Conservation (phyloP, 2,329 filamentous ascomycete genomes). For the Arthrobotrys entomopaga region DNA sequence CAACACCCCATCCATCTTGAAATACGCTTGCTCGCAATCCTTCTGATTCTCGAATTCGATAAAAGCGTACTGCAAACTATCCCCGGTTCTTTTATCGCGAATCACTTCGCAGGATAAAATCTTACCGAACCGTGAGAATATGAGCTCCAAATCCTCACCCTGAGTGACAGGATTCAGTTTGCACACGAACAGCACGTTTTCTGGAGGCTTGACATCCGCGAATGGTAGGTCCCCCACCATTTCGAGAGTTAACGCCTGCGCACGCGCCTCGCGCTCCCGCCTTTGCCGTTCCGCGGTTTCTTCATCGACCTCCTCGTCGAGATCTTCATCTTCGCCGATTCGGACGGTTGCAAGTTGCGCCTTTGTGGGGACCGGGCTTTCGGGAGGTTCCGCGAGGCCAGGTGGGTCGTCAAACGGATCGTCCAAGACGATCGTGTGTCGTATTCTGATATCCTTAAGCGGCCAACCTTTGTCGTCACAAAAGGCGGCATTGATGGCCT, state of each 20-base stretch:
- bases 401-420: conserved; percentile 88
- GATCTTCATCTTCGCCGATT: conserved; percentile 86
- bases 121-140: conserved; percentile 95
- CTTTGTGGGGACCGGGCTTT: conserved; percentile 82
- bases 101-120: conserved; percentile 97
- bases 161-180: conserved; percentile 97
- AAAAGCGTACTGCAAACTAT: conserved; percentile 96
- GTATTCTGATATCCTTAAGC: conserved; percentile 91
- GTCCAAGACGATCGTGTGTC: conserved; percentile 90
- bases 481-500: conserved; percentile 91
- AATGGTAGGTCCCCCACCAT: conserved; percentile 98
- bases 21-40: conserved; percentile 93
- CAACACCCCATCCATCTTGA: conserved; percentile 97
- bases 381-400: conserved; percentile 78
- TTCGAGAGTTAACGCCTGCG: conserved; percentile 92
- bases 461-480: conserved; percentile 86
- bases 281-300: conserved; percentile 81
- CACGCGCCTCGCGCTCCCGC: conserved; percentile 87
- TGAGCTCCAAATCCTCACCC: conserved; percentile 91
- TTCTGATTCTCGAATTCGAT: conserved; percentile 95
- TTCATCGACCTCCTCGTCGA: conserved; percentile 81
- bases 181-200: conserved; percentile 98
- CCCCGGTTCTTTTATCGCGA: conserved; percentile 88
- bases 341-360: conserved; percentile 90
- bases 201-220: conserved; percentile 94